These are phyloP conservation scores for Gaeumannomyces sp. DNA, from an alignment of 2,329 filamentous ascomycete genomes.

Conservation along the genomic window DNA sequence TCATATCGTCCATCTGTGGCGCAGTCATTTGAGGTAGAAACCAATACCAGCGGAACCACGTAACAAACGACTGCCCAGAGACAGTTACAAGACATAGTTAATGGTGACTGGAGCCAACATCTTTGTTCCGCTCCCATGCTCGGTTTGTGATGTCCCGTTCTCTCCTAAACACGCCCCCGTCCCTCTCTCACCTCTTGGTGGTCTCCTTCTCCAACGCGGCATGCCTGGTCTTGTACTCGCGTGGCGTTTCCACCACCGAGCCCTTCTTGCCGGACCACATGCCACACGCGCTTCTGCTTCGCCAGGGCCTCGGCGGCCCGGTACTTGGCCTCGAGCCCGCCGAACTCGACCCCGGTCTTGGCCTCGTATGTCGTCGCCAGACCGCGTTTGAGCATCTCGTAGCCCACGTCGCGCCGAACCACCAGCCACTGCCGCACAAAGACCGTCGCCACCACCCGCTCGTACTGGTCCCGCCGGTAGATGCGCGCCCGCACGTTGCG, in stretches of 20 bases:
- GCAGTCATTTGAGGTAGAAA: background rate
- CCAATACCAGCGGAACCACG: background rate
- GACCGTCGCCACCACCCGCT: slow-evolving; percentile 81
- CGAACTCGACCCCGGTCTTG: slow-evolving; percentile 84
- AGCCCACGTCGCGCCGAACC: slow-evolving; percentile 71
- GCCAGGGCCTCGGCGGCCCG: slow-evolving; percentile 60
- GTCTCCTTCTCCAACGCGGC: slow-evolving; percentile 24
- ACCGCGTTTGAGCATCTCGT: slow-evolving; percentile 81
- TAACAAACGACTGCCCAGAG: background rate
- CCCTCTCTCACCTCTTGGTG: slow-evolving; percentile 6
- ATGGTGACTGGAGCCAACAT: background rate
- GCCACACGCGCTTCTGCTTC: slow-evolving; percentile 56
- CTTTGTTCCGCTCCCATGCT: background rate
- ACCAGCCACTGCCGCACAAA: slow-evolving; percentile 57
- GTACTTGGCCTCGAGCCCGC: slow-evolving; percentile 60
- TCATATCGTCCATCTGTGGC: background rate
- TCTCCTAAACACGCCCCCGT: background rate
- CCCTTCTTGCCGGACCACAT: slow-evolving; percentile 67
- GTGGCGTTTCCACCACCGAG: slow-evolving; percentile 63
- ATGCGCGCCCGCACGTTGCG: slow-evolving; percentile 76
- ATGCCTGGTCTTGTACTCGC: slow-evolving; percentile 71
- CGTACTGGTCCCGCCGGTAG: slow-evolving; percentile 84
- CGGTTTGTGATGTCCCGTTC: background rate
- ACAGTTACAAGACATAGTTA: background rate
- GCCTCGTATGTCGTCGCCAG: slow-evolving; percentile 91